phyloP scores from a whole-genome alignment of 805 yeast genomes.

The Zygotorulaspora danielsina region DNA sequence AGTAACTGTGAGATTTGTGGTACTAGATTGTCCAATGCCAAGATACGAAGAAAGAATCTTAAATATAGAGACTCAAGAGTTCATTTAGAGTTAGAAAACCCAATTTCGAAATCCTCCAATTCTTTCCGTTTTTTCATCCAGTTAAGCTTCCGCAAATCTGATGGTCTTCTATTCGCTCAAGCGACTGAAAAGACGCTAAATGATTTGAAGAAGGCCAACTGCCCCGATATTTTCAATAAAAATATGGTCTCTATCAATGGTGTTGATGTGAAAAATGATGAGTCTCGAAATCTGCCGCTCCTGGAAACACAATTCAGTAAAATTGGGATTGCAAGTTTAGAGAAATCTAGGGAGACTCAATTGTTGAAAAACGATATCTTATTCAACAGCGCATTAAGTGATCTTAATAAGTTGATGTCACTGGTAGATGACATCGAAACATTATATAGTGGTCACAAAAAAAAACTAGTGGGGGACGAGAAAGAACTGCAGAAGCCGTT shows the following conservation, averaged over 20 bases:
- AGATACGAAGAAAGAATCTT: slow-evolving; percentile 21
- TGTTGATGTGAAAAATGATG: slow-evolving; percentile 13
- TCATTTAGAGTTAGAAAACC: slow-evolving; percentile 34
- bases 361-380: slow-evolving; percentile 56
- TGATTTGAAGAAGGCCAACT: slow-evolving; percentile 45
- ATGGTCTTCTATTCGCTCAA: slow-evolving; percentile 51
- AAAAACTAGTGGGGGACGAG: slow-evolving; percentile 9
- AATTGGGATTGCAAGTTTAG: slow-evolving; percentile 70
- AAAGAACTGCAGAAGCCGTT: slow-evolving; percentile 19
- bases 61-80: slow-evolving; percentile 34
- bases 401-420: slow-evolving; percentile 70
- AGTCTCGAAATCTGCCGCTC: slow-evolving; percentile 12
- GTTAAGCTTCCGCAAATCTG: slow-evolving; percentile 71
- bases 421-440: slow-evolving; percentile 68
- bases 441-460: slow-evolving; percentile 42
- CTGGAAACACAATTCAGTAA: slow-evolving; percentile 33
- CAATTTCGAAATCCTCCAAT: slow-evolving; percentile 22
- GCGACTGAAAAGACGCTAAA: slow-evolving; percentile 45
- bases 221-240: slow-evolving; percentile 22
- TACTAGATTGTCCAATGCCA: slow-evolving; percentile 39
- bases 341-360: slow-evolving; percentile 50
- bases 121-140: slow-evolving; percentile 41
- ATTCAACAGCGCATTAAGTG: slow-evolving; percentile 66
- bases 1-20: slow-evolving; percentile 87
- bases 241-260: slow-evolving; percentile 37